Evolutionary conservation across 1,284 basidiomycete genomes (phyloP), one percentile per base, ranked within the genome.

Genomic region (Porodaedalea pini): DNA sequence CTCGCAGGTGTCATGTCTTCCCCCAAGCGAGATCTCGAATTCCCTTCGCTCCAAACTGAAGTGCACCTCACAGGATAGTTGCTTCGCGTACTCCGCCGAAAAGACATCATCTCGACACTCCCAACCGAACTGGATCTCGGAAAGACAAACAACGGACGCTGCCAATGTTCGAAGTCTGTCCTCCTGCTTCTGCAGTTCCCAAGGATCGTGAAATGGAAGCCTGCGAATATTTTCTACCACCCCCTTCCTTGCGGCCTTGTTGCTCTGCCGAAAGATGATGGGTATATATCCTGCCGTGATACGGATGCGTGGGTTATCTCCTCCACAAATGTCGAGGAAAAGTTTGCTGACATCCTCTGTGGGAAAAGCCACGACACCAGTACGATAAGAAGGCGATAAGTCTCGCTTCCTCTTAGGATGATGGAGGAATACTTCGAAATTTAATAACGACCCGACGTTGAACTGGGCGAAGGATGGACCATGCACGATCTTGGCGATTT

Each of bases 311-410:
- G 68, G 63, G 3, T n/a, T 34, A 4, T 54, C 53, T 0, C 62
- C 66, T 21, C 77, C 76, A 64, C 77, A 81, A 10, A 78, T 66
- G n/a, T 51, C 34, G 7, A 86, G 68, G 57, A 86, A 82, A n/a
- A 61, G 64, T 0, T 59, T 36, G 0, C 73, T 81, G 31, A 79
- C 63, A 3, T 68, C 63, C 7, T 52, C 52, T 19, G 65, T 68
- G 1, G 81, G 80, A 2, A 86, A 66, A 1, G 82, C 83, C 31
- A 86, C 65, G 15, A 68, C 63, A 8, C 80, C 83, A 44, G 60
- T 69, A 6, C 78, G 77, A 29, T 66, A 62, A 55, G 47, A 51
- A 1, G 21, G 13, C 4, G 11, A 1, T 6, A 2, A 19, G 19
- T 36, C 19, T 21, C 15, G 32, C 8, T 23, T 7, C 29, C 78